Evolutionary conservation across 2,329 filamentous ascomycete genomes (phyloP), one percentile per base, ranked within the genome.

Genomic region (Colletotrichum gloeosporioides): DNA sequence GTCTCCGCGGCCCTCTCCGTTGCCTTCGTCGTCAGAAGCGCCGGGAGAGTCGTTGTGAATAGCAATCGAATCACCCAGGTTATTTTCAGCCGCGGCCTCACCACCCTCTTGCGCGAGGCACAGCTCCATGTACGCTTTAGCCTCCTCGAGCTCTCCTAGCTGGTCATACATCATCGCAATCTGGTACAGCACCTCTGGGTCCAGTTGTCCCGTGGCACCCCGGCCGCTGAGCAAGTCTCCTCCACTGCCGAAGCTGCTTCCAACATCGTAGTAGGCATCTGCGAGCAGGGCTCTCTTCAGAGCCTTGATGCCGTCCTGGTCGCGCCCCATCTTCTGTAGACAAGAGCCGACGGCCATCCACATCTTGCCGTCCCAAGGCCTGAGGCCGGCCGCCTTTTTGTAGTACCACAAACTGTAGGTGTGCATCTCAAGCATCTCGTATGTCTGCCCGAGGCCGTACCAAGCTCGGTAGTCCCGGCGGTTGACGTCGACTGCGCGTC

Each of bases 341-440:
- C 96, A 98, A 39, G 95, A 95, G 12, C 95, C 97, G 7, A 99
- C 96, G 0, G 97, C 97, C 88, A 97, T 94, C 97, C 97, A 99
- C 95, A 99, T 98, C 85, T 99, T 99, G 1, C 96, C 95, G 80
- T 99, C 97, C 89, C 96, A 98, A 0, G 96, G 96, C n/a, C 96
- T 92, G 3, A 99, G 88, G 0, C 96, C 95, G 1, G 96, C 96
- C 0, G 97, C 97, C 73, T 97, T 95, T 82, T 99, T 98, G 87
- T 98, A 98, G 86, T 99, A 99, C 91, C 97, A 99, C 1, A 99
- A 87, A 1, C 96, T 96, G 83, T 99, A 99, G 59, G 96, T 96
- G 82, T 98, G 95, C 95, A 98, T 98, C 85, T 99, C 97, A 10
- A 99, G 91, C 79, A 99, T 95, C 84, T 99, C 97, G 82, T 99